Percentiles rank a stretch among this genome's conserved stretches.
These are phyloP conservation scores for Didymella lethalis DNA, from an alignment of 2,329 filamentous ascomycete genomes.

Conservation along the genomic window DNA sequence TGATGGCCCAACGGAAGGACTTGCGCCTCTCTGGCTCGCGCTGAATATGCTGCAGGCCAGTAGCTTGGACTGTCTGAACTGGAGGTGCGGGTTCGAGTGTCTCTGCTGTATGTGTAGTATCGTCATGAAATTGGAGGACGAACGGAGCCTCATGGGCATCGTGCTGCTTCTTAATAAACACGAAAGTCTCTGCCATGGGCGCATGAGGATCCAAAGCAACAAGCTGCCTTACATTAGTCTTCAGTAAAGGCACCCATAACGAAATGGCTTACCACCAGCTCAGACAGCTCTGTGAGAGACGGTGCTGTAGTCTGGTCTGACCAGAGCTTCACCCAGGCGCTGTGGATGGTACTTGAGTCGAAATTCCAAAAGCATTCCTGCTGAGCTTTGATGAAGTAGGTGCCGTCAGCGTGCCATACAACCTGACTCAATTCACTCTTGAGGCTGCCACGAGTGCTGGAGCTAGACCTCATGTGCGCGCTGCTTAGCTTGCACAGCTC, in stretches of 20 bases:
- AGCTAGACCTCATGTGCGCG: background rate
- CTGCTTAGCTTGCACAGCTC: constrained; percentile 23
- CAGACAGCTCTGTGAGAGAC: constrained; percentile 9
- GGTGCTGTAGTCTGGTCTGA: background rate
- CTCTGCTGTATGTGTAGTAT: constrained; percentile 25
- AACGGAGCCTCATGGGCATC: constrained; percentile 24
- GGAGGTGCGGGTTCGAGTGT: background rate
- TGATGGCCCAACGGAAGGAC: constrained; percentile 29
- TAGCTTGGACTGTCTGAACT: constrained; percentile 7
- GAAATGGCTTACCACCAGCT: constrained; percentile 32
- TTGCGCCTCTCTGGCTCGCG: constrained; percentile 5
- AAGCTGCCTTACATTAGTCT: constrained; percentile 30
- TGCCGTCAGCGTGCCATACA: constrained; percentile 34
- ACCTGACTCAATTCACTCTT: constrained; percentile 22
- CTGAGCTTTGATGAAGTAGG: constrained; percentile 28
- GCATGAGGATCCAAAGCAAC: constrained; percentile 34
- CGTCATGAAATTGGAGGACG: constrained; percentile 30
- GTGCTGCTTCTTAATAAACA: constrained; percentile 37
- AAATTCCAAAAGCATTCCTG: constrained; percentile 25
- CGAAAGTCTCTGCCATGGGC: constrained; percentile 32
- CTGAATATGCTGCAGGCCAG: constrained; percentile 5
- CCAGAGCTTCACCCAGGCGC: constrained; percentile 35
- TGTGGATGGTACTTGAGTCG: constrained; percentile 8
- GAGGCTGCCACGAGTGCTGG: constrained; percentile 24
- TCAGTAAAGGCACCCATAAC: background rate